Conservation (phyloP, 169 alveolate species). For the Eimeria maxima region DNA sequence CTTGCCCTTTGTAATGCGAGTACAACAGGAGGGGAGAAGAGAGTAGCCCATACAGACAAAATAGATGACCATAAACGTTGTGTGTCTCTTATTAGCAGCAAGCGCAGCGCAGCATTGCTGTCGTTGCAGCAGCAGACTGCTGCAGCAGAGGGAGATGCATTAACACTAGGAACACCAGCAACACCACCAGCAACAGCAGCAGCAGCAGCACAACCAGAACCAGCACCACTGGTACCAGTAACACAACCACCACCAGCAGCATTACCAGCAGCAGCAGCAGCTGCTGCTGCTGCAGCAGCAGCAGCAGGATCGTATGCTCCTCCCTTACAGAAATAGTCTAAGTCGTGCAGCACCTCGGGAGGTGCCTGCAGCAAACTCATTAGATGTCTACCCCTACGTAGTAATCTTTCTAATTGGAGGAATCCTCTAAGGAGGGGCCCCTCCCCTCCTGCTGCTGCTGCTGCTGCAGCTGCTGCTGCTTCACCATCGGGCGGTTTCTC, state of each 20-base stretch:
- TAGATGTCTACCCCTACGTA: constrained; percentile 43
- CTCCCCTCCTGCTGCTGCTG: constrained; percentile 81
- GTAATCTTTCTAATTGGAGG: constrained; percentile 58
- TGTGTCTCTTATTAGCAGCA: constrained; percentile 58
- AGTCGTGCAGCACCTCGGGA: constrained; percentile 70
- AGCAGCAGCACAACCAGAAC: not conserved
- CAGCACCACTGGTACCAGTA: not conserved
- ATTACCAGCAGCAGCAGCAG: not conserved
- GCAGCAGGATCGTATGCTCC: not conserved
- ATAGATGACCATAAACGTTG: constrained; percentile 35
- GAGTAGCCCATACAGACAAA: constrained; percentile 63
- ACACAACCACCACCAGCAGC: not conserved
- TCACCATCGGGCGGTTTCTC: constrained; percentile 57
- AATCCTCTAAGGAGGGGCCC: constrained; percentile 48
- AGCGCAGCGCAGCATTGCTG: not conserved
- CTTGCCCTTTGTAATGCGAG: constrained; percentile 78
- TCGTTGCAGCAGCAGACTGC: not conserved
- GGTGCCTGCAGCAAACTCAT: constrained; percentile 68
- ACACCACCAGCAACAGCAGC: not conserved
- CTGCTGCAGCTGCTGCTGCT: constrained; percentile 72
- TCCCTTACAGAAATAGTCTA: constrained; percentile 39
- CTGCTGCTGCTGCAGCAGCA: constrained; percentile 14
- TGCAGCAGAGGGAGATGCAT: not conserved
- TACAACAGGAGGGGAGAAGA: constrained; percentile 80
- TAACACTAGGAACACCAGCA: not conserved